Base-by-base conservation (phyloP, 768 basidiomycete species). In the Trametes cinnabarina region DNA sequence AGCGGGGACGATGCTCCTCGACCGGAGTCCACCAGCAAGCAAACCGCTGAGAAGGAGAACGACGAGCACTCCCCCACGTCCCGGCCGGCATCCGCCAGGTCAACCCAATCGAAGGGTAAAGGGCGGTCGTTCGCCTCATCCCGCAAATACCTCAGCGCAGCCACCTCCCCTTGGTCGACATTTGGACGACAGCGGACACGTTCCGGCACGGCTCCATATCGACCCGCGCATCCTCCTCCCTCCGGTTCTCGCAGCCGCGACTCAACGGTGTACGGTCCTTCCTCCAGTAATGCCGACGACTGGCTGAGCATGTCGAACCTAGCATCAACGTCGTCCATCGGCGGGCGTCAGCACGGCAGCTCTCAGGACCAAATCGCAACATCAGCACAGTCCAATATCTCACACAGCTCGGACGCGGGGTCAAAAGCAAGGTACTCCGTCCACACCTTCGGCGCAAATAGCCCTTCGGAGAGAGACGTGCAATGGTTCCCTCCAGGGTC, bases 161-260 rank as follows among this genome's bases (percentile, higher is more conserved):
- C 53, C 14, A 35, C 39, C 40, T 61, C 62, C n/a, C 58, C 63
- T 7, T 64, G 65, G 63, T 59, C 65, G 3, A 66, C 65, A 5
- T 66, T 66, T 49, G 65, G 65, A 1, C 49, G 58, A 19, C 55
- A 58, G 32, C 52, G 47, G 22, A 34, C 26, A 23, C 55, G 25
- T 14, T 39, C 20, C 3, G 22, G 19, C 28, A 34, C 26, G 11
- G 30, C 23, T 10, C 49, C 47, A 3, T 46, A 51, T 39, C 26
- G 50, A 9, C 37, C 32, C 52, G 19, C 30, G n/a, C 17, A 25
- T 4, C 47, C 55, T 3, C 62, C 65, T 11, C 49, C 26, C 11
- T 42, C 56, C 19, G 35, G 55, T 17, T 62, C 62, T 4, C 59
- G 51, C 22, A 37, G 60, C 11, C 34, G 44, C 4, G 52, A 56